phyloP scores from a whole-genome alignment of 768 basidiomycete genomes.

The Boletus tylopilopsis region DNA sequence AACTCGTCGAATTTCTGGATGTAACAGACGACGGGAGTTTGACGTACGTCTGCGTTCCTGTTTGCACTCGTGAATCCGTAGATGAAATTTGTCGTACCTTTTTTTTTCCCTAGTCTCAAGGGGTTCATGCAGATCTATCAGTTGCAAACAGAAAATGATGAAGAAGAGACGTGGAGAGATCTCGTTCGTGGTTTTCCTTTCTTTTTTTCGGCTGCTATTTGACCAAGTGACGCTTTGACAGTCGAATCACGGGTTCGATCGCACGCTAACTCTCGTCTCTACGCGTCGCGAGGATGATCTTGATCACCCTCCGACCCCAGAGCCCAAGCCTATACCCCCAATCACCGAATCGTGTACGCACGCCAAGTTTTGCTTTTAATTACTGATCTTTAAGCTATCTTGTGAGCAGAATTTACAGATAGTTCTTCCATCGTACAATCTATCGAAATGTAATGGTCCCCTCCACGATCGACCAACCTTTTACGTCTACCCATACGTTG shows the following conservation, averaged over 20 bases:
- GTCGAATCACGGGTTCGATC: conserved; percentile 76
- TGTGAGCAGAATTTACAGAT: conserved; percentile 17
- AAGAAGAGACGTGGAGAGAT: conserved; percentile 83
- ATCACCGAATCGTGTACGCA: conserved; percentile 18
- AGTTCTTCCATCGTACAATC: conserved; percentile 11
- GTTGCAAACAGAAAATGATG: conserved; percentile 81
- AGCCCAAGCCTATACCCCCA: conserved; percentile 10
- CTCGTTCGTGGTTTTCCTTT: conserved; percentile 45
- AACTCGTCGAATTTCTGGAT: conserved; percentile 73
- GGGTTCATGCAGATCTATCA: conserved; percentile 83
- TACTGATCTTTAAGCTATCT: background rate
- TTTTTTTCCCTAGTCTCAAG: conserved; percentile 51
- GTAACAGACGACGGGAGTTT: conserved; percentile 66
- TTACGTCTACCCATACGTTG: conserved; percentile 4
- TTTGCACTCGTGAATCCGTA: background rate
- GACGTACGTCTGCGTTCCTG: conserved; percentile 51
- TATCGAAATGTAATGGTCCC: conserved; percentile 15
- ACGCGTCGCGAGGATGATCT: conserved; percentile 52
- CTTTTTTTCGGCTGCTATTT: background rate
- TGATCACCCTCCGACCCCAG: conserved; percentile 13
- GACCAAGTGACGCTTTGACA: conserved; percentile 27
- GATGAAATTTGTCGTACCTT: background rate
- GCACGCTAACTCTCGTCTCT: conserved; percentile 54
- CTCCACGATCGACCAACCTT: background rate
- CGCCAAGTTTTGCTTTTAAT: background rate